phyloP scores from a whole-genome alignment of 2,329 filamentous ascomycete species.

The Claviceps arundinis region DNA sequence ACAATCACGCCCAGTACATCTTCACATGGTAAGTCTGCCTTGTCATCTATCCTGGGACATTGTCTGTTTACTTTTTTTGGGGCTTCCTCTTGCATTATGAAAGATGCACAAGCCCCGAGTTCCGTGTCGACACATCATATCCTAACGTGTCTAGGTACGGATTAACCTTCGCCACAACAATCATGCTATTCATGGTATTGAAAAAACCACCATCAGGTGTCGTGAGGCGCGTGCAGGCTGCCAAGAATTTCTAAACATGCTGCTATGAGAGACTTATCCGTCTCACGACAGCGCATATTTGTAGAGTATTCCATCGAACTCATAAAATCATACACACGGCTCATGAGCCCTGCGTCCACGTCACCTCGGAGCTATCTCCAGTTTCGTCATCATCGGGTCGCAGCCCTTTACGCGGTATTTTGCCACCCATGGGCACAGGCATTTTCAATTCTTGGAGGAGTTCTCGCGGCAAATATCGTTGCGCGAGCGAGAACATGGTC shows the following conservation, averaged over 20 bases:
- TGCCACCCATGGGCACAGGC: slow-evolving; percentile 40
- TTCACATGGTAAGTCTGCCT: slow-evolving; percentile 74
- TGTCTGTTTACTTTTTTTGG: background rate
- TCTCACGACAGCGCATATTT: background rate
- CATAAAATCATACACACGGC: background rate
- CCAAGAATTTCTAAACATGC: slow-evolving; percentile 52
- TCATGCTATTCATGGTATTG: slow-evolving; percentile 95
- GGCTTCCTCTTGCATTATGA: background rate
- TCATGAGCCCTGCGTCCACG: slow-evolving; percentile 13
- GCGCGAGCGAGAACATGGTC: slow-evolving; percentile 77
- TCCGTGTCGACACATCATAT: background rate
- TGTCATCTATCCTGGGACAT: too few species aligned
- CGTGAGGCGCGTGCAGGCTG: slow-evolving; percentile 60
- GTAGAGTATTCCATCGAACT: background rate
- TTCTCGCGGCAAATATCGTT: slow-evolving; percentile 69
- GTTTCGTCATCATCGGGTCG: slow-evolving; percentile 20
- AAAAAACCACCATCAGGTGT: slow-evolving; percentile 71
- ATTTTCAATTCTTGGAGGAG: slow-evolving; percentile 71
- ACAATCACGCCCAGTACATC: slow-evolving; percentile 97
- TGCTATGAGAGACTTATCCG: background rate
- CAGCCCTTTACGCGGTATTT: slow-evolving; percentile 27
- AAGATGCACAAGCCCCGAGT: background rate
- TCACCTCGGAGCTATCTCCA: slow-evolving; percentile 15
- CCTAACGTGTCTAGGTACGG: slow-evolving; percentile 55
- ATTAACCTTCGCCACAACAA: slow-evolving; percentile 66